A percentile compares a stretch with the other conserved stretches of the same genome.
These are phyloP conservation scores for Cucumis cinereus DNA, from an alignment of 306 rosid species.

Conservation along the genomic window DNA sequence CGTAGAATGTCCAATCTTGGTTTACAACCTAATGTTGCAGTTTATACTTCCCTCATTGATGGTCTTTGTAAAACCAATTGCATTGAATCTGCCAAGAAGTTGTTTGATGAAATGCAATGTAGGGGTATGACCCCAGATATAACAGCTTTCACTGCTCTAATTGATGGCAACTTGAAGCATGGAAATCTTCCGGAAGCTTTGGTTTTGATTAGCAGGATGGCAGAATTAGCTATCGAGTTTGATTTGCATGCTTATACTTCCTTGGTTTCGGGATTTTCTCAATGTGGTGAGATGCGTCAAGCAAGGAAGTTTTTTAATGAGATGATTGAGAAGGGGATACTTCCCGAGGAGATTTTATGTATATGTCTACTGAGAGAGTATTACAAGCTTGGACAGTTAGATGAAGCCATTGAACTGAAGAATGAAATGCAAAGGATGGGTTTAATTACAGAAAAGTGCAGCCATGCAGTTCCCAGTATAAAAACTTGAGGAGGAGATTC, in stretches of 20 bases:
- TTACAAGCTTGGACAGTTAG: slow-evolving; percentile 46
- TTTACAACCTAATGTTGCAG: slow-evolving; percentile 67
- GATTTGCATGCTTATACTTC: slow-evolving; percentile 78
- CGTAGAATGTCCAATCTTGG: slow-evolving; percentile 35
- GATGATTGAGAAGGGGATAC: slow-evolving; percentile 60
- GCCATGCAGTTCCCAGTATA: slow-evolving; percentile 21
- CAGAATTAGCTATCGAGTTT: slow-evolving; percentile 54
- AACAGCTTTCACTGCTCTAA: slow-evolving; percentile 57
- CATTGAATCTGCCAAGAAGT: slow-evolving; percentile 51
- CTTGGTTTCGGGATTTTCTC: slow-evolving; percentile 66
- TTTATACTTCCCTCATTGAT: slow-evolving; percentile 71
- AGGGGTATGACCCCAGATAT: slow-evolving; percentile 77
- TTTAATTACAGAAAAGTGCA: slow-evolving; percentile 25
- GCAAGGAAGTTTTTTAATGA: slow-evolving; percentile 61
- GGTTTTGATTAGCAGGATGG: slow-evolving; percentile 46
- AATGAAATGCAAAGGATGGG: slow-evolving; percentile 51
- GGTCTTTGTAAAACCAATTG: slow-evolving; percentile 60
- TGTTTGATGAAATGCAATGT: slow-evolving; percentile 67
- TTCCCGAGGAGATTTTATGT: slow-evolving; percentile 72
- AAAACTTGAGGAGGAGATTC: slow-evolving; percentile 26
- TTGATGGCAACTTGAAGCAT: slow-evolving; percentile 81
- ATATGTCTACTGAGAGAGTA: slow-evolving; percentile 43
- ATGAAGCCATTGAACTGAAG: slow-evolving; percentile 56
- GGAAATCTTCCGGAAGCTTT: slow-evolving; percentile 68
- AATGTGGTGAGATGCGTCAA: slow-evolving; percentile 45